Base-by-base conservation (phyloP, 1,139 yeast genomes). In the Blastobotrys buckinghamii region DNA sequence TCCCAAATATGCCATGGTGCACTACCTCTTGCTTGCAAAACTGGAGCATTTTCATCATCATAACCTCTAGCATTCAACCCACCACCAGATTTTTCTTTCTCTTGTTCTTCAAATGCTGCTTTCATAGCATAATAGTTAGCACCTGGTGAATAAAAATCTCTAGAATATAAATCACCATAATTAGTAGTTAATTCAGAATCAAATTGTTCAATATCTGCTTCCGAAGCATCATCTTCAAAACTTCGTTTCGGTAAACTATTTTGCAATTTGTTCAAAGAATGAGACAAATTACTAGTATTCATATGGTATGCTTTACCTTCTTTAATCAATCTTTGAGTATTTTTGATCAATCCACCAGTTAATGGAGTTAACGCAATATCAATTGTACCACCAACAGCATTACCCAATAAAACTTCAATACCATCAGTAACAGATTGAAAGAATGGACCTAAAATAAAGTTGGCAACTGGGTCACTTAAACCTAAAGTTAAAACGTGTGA, bases 381-480 rank as follows among this genome's bases (percentile, higher is more conserved):
- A 15, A 47, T 35, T 16, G 52, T 50, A 12, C 53, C 55, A 5
- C 59, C 57, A 39, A 55, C 48, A 10, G 56, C 39, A 51, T 60
- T 61, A 39, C 60, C 53, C 10, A 59, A 47, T 27, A 60, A 44
- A 6, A 61, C 67, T 50, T 62, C 65, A 41, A 62, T 61, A 35
- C 67, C 67, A 53, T 63, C 60, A 50, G 66, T 63, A 32, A 63
- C 57, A 12, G 66, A 55, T 54, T 63, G 67, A 33, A 59, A 58
- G 38, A 62, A 54, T 32, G 67, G 67, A 9, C 67, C 67, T 6
- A 61, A 54, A 16, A 62, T 48, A 42, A 54, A 36, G 45, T 55
- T 46, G 16, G 57, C 65, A 36, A 60, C 49, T 7, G 58, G 60
- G 52, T 52, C 47, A 30, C 62, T 55, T 32, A 56, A 44, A 17